phyloP scores from a whole-genome alignment of 1,284 basidiomycete genomes.

The Trichosporon sp. region DNA sequence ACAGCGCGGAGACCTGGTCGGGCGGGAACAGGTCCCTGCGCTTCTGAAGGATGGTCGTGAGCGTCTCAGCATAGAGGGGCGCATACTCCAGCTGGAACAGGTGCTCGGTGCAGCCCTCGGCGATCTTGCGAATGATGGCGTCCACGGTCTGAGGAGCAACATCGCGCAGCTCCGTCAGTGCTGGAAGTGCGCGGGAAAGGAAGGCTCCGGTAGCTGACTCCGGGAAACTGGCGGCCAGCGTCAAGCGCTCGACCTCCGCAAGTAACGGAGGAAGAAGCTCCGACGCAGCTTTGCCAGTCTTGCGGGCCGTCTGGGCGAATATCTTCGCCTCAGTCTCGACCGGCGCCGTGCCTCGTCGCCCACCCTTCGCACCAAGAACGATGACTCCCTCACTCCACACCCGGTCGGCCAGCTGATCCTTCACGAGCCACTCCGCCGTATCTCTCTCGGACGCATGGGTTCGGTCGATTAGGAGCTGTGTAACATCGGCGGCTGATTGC shows the following conservation, averaged over 20 bases:
- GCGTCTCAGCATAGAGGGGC: slow-evolving; percentile 26
- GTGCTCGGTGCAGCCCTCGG: slow-evolving; percentile 30
- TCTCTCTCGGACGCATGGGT: slow-evolving; percentile 32
- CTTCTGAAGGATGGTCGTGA: slow-evolving; percentile 32
- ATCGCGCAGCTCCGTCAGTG: slow-evolving; percentile 25
- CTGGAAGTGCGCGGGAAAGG: slow-evolving; percentile 30
- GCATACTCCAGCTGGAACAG: slow-evolving; percentile 24
- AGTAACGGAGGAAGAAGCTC: slow-evolving; percentile 80
- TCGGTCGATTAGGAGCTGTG: slow-evolving; percentile 40
- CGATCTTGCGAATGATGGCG: slow-evolving; percentile 29
- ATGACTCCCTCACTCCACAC: slow-evolving; percentile 51
- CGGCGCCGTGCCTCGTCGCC: slow-evolving; percentile 30
- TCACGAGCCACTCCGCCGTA: slow-evolving; percentile 42
- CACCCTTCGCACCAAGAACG: slow-evolving; percentile 45
- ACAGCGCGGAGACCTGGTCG: slow-evolving; percentile 29
- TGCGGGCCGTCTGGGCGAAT: slow-evolving; percentile 37
- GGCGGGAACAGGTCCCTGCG: slow-evolving; percentile 30
- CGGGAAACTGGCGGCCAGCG: slow-evolving; percentile 59
- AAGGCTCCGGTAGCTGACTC: slow-evolving; percentile 22
- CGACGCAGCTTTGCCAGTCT: slow-evolving; percentile 41
- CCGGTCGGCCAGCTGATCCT: slow-evolving; percentile 41
- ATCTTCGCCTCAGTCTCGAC: slow-evolving; percentile 44
- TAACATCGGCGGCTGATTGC: slow-evolving; percentile 43
- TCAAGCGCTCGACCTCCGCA: slow-evolving; percentile 64
- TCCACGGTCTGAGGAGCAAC: slow-evolving; percentile 21